These are phyloP conservation scores for Massarina eburnea DNA, from an alignment of 2,329 filamentous ascomycete species.

Conservation along the genomic window DNA sequence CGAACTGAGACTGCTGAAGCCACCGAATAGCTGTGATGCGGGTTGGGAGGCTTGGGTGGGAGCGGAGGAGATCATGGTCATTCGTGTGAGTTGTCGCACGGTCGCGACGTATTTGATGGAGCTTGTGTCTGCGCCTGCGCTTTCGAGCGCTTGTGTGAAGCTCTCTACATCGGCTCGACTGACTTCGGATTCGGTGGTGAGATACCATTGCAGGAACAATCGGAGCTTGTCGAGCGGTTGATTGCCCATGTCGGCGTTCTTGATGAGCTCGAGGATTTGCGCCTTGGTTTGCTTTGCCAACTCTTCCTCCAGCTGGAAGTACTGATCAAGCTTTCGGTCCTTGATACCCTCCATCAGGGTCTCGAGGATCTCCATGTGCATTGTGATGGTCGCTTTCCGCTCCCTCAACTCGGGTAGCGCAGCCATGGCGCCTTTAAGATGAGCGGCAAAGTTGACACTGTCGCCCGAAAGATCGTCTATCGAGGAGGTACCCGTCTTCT, in stretches of 20 bases:
- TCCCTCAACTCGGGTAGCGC: slow-evolving; percentile 88
- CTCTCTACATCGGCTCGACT: slow-evolving; percentile 78
- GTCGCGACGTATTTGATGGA: slow-evolving; percentile 75
- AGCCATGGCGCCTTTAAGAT: slow-evolving; percentile 94
- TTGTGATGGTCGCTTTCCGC: slow-evolving; percentile 75
- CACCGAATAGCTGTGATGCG: slow-evolving; percentile 81
- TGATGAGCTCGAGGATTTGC: slow-evolving; percentile 85
- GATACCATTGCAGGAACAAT: slow-evolving; percentile 87
- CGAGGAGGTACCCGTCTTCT: slow-evolving; percentile 88
- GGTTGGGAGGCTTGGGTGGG: slow-evolving; percentile 66
- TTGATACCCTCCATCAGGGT: slow-evolving; percentile 82
- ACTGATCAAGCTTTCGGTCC: slow-evolving; percentile 91
- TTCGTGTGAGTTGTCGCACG: slow-evolving; percentile 92
- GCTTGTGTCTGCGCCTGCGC: slow-evolving; percentile 73
- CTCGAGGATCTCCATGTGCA: slow-evolving; percentile 98
- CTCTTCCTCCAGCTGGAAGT: slow-evolving; percentile 91
- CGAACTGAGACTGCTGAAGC: slow-evolving; percentile 88
- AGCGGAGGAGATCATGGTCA: slow-evolving; percentile 95
- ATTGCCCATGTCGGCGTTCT: slow-evolving; percentile 77
- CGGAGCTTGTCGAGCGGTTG: slow-evolving; percentile 87
- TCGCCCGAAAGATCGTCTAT: slow-evolving; percentile 93
- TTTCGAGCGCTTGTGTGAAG: slow-evolving; percentile 81
- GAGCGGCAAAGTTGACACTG: slow-evolving; percentile 83
- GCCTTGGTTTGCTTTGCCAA: slow-evolving; percentile 88
- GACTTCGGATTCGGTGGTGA: slow-evolving; percentile 90